phyloP scores from a whole-genome alignment of 139 green algal genomes.

The Chlorella sp. region DNA sequence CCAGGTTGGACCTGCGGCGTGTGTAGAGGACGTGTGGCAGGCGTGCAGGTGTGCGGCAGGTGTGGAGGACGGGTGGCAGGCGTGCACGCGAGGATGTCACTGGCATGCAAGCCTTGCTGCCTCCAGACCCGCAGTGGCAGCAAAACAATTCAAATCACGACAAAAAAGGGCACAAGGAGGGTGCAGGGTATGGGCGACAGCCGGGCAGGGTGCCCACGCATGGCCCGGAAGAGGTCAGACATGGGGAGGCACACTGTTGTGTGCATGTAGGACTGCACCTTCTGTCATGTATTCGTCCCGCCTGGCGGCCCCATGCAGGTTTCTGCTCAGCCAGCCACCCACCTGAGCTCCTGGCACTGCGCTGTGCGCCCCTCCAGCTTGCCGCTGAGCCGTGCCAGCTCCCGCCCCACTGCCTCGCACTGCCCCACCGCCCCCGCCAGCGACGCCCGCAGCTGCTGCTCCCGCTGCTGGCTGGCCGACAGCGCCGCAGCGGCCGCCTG shows the following conservation, averaged over 20 bases:
- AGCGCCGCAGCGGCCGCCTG: not conserved
- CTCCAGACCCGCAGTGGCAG: not conserved
- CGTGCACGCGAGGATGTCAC: not conserved
- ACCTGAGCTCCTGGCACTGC: constrained; percentile 28
- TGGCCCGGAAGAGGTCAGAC: too few relatives aligned
- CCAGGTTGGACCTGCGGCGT: not conserved
- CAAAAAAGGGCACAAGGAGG: not conserved
- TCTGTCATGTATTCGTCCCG: not conserved
- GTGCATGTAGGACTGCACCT: not conserved
- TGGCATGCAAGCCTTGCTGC: not conserved
- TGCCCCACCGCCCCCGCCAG: constrained; percentile 29
- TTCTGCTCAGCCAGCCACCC: not conserved
- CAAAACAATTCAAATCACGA: not conserved
- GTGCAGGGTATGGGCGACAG: too few relatives aligned
- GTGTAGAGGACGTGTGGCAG: not conserved
- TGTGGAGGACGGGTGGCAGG: not conserved
- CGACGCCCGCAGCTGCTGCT: constrained; percentile 10
- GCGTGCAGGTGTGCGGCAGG: not conserved
- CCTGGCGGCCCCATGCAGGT: too few relatives aligned
- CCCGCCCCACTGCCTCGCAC: constrained; percentile 31
- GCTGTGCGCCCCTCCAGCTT: not conserved
- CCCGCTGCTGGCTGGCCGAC: not conserved
- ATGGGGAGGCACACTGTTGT: not conserved
- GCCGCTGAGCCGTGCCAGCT: constrained; percentile 22
- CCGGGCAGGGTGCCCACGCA: too few relatives aligned